Evolutionary conservation across 805 yeast species (phyloP).

Genomic region (Spathaspora passalidarum): DNA sequence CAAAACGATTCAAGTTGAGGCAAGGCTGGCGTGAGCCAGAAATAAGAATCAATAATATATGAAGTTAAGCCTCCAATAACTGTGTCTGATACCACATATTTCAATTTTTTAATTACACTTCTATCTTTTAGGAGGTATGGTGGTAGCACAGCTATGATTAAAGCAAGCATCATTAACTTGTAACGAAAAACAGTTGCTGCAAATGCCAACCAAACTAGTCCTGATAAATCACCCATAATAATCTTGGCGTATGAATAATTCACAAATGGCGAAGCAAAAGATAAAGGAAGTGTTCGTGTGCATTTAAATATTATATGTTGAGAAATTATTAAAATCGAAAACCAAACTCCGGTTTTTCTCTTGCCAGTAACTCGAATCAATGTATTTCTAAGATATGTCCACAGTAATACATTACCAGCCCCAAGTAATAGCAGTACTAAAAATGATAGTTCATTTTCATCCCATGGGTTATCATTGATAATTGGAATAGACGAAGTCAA

Average conservation of each 20-base stretch:
- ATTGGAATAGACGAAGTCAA: too few relatives aligned
- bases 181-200: conserved; percentile 67
- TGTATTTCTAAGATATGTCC: too few relatives aligned
- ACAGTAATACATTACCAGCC: too few relatives aligned
- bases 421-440: too few relatives aligned
- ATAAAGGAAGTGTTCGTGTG: conserved; percentile 82
- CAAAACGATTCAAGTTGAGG: conserved; percentile 76
- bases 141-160: conserved; percentile 47
- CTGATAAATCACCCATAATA: conserved; percentile 45
- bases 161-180: conserved; percentile 60
- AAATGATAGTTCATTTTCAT: too few relatives aligned
- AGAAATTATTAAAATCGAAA: conserved; percentile 51
- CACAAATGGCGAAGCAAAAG: conserved; percentile 73
- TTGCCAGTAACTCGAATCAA: conserved; percentile 16
- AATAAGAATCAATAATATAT: conserved; percentile 61
- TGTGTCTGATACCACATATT: conserved; percentile 46
- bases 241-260: conserved; percentile 51
- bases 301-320: conserved; percentile 79
- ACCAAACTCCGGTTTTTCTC: conserved; percentile 51
- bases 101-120: conserved; percentile 41
- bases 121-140: too few relatives aligned
- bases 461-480: too few relatives aligned
- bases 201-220: conserved; percentile 55
- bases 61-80: conserved; percentile 48
- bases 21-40: conserved; percentile 61